Evolutionary conservation across 306 rosid genomes (phyloP).

Genomic region (Ceratonia siliqua): DNA sequence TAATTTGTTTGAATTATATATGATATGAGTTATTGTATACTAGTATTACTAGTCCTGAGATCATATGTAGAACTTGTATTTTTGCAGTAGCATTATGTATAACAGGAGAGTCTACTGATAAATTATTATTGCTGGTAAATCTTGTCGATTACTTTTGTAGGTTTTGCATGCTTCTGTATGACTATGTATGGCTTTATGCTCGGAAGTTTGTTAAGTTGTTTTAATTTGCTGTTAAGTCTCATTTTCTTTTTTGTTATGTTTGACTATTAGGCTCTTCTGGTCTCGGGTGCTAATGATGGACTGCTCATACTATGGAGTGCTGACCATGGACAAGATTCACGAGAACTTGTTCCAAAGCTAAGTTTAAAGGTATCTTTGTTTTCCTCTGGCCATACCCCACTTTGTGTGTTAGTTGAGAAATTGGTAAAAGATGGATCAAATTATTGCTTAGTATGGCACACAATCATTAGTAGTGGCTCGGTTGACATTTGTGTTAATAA

Average conservation of each 20-base stretch:
- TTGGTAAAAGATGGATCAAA: slow-evolving; percentile 23
- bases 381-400: slow-evolving; percentile 17
- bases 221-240: slow-evolving; percentile 11
- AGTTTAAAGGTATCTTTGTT: slow-evolving; percentile 72
- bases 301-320: slow-evolving; percentile 97
- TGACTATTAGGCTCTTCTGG: slow-evolving; percentile 80
- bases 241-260: slow-evolving; percentile 26
- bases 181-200: slow-evolving; percentile 8
- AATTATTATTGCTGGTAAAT: slow-evolving; percentile 21
- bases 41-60: not conserved
- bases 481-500: not conserved
- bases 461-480: slow-evolving; percentile 29
- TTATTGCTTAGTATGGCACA: slow-evolving; percentile 29
- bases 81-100: slow-evolving; percentile 4
- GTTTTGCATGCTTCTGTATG: slow-evolving; percentile 18
- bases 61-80: slow-evolving; percentile 18
- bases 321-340: slow-evolving; percentile 92
- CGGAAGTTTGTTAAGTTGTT: slow-evolving; percentile 17
- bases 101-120: slow-evolving; percentile 19
- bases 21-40: not conserved
- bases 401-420: slow-evolving; percentile 6
- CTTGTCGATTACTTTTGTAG: slow-evolving; percentile 1
- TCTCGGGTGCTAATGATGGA: slow-evolving; percentile 96
- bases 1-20: not conserved
- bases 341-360: slow-evolving; percentile 96